A percentile compares a stretch with the other conserved stretches of the same genome.
These are phyloP conservation scores for Yamadazyma atlantica DNA, from an alignment of 1,139 yeast species.

Conservation along the genomic window DNA sequence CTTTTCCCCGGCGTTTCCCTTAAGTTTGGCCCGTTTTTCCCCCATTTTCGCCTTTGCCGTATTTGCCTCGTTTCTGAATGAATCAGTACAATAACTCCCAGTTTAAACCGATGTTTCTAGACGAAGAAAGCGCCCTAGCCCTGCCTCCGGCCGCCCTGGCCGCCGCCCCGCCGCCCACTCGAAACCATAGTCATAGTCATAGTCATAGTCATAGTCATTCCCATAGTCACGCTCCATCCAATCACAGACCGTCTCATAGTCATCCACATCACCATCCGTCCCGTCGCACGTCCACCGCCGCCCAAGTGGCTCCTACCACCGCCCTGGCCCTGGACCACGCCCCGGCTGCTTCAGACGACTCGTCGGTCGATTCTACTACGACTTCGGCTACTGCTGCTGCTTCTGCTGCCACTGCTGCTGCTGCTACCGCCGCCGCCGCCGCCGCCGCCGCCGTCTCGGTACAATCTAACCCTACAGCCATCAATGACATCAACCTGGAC, in stretches of 20 bases:
- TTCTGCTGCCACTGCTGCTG: background rate
- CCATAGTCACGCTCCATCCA: background rate
- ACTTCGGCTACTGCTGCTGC: background rate
- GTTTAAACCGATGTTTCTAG: slow-evolving; percentile 4
- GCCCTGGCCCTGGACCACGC: too few species aligned
- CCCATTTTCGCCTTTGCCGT: background rate
- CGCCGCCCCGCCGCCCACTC: too few species aligned
- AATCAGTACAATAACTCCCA: slow-evolving; percentile 4
- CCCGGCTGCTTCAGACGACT: too few species aligned
- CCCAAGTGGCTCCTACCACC: too few species aligned
- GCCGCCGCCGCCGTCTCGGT: background rate
- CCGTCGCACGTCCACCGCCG: too few species aligned
- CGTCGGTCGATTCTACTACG: too few species aligned
- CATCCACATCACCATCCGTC: too few species aligned
- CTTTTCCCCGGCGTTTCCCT: background rate
- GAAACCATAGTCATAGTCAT: background rate
- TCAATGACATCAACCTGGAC: background rate
- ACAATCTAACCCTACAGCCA: background rate
- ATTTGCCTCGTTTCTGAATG: background rate
- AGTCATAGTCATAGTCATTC: background rate
- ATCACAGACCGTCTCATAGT: slow-evolving; percentile 1
- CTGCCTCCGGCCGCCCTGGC: background rate
- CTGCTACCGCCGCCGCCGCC: background rate
- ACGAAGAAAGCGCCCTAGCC: slow-evolving; percentile 1
- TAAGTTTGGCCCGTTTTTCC: background rate